Conservation (phyloP, 2,329 filamentous ascomycete genomes). For the Teratosphaeria epicoccoides region DNA sequence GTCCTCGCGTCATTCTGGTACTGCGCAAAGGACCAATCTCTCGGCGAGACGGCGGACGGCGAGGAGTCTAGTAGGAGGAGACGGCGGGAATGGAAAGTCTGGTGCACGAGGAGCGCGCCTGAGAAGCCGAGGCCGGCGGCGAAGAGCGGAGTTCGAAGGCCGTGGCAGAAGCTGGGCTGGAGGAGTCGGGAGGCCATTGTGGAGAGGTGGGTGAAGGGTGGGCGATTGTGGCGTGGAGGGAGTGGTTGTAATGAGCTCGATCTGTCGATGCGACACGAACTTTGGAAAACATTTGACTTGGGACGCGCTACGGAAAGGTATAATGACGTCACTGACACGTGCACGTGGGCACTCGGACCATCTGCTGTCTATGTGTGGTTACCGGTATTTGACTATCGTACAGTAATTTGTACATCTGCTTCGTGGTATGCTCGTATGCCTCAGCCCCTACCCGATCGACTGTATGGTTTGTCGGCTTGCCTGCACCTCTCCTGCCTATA, state of each 20-base stretch:
- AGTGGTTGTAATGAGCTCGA: background rate
- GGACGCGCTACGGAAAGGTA: background rate
- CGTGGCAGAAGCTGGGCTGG: constrained; percentile 28
- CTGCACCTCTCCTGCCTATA: too few species aligned
- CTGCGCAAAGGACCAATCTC: constrained; percentile 29
- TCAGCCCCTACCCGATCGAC: too few species aligned
- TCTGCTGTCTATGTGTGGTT: background rate
- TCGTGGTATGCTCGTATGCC: too few species aligned
- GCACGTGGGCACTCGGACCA: constrained; percentile 2
- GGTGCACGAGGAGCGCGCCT: constrained; percentile 16
- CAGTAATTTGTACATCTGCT: too few species aligned
- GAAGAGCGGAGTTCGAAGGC: constrained; percentile 23
- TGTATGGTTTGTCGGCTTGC: too few species aligned
- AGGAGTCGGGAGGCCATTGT: constrained; percentile 32
- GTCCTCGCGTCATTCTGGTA: constrained; percentile 31
- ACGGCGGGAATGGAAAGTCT: constrained; percentile 19
- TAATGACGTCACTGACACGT: background rate
- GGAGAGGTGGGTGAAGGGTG: background rate
- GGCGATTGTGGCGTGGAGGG: background rate
- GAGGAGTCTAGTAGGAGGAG: constrained; percentile 29
- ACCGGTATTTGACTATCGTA: too few species aligned
- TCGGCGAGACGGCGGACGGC: constrained; percentile 18
- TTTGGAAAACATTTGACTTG: background rate
- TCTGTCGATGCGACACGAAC: too few species aligned
- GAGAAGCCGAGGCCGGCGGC: constrained; percentile 20